A percentile compares a stretch with the other conserved stretches of the same genome.
These are phyloP conservation scores for Mortierella sp. DNA, from an alignment of 371 early-diverging fungal genomes.

Conservation along the genomic window DNA sequence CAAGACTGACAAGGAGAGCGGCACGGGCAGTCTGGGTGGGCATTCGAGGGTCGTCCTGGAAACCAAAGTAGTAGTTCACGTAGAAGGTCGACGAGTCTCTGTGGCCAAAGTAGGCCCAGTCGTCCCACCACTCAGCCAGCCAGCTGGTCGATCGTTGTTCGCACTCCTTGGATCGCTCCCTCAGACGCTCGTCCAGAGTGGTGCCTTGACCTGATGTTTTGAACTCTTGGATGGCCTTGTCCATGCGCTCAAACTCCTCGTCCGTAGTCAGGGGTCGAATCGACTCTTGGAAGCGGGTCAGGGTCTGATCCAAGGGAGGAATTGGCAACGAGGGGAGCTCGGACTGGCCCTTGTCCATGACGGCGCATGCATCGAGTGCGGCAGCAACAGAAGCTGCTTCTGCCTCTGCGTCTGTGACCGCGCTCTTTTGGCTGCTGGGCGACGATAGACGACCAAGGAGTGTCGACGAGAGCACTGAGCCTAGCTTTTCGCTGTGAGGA, in stretches of 20 bases:
- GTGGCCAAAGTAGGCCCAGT: slow-evolving; percentile 54
- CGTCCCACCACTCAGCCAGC: slow-evolving; percentile 58
- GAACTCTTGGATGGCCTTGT: slow-evolving; percentile 61
- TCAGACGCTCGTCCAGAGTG: slow-evolving; percentile 67
- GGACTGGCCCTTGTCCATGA: slow-evolving; percentile 62
- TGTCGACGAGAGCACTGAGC: slow-evolving; percentile 6
- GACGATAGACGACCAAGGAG: slow-evolving; percentile 5
- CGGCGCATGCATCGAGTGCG: slow-evolving; percentile 49
- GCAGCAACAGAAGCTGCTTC: background rate
- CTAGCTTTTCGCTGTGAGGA: slow-evolving; percentile 6
- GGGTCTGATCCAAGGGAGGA: slow-evolving; percentile 85
- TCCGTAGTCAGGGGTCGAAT: slow-evolving; percentile 77
- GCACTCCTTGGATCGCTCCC: slow-evolving; percentile 67
- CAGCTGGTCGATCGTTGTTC: slow-evolving; percentile 53
- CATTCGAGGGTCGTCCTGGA: slow-evolving; percentile 56
- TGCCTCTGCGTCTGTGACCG: background rate
- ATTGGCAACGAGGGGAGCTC: slow-evolving; percentile 87
- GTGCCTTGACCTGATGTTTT: background rate
- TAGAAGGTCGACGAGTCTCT: slow-evolving; percentile 49
- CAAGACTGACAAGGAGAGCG: slow-evolving; percentile 51
- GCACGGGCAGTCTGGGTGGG: slow-evolving; percentile 58
- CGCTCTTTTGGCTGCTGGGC: slow-evolving; percentile 6
- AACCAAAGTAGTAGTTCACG: slow-evolving; percentile 57
- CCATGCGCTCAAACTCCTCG: slow-evolving; percentile 75
- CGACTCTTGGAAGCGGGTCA: slow-evolving; percentile 75